phyloP scores from a whole-genome alignment of 371 early-diverging fungal species.

The Quaeritorhiza haematococci region DNA sequence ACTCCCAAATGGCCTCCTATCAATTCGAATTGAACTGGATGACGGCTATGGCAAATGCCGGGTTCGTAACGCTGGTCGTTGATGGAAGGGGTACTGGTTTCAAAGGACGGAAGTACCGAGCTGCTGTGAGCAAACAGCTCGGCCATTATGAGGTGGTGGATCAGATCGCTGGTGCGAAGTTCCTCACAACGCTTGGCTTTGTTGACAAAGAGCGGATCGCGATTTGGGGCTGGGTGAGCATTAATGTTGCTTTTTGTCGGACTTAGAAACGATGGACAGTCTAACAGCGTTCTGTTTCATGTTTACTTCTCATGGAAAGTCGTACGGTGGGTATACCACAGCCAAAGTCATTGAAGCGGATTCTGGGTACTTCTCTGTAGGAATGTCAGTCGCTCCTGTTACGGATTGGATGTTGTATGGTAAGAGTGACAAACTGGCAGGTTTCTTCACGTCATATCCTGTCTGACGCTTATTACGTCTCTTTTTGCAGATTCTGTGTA shows the following conservation, averaged over 20 bases:
- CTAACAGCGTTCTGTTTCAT: neutral
- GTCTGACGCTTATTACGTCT: no score
- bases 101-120: slow-evolving; percentile 78
- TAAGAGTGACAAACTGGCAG: no score
- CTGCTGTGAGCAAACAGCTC: slow-evolving; percentile 68
- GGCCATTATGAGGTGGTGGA: slow-evolving; percentile 82
- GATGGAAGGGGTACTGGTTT: slow-evolving; percentile 90
- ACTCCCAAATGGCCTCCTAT: slow-evolving; percentile 76
- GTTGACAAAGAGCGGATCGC: slow-evolving; percentile 77
- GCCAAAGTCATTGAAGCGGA: slow-evolving; percentile 80
- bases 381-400: slow-evolving; percentile 95
- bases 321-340: slow-evolving; percentile 90
- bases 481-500: slow-evolving; percentile 74
- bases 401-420: slow-evolving; percentile 86
- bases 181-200: slow-evolving; percentile 43
- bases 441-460: no score
- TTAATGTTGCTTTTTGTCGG: slow-evolving; percentile 1
- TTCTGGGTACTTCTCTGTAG: slow-evolving; percentile 73
- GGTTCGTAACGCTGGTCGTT: slow-evolving; percentile 35
- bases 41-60: slow-evolving; percentile 30
- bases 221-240: slow-evolving; percentile 84
- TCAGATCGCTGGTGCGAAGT: slow-evolving; percentile 76
- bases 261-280: no score
- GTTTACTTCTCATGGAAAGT: slow-evolving; percentile 44
- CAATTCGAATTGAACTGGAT: slow-evolving; percentile 62